Percentiles rank a stretch among this genome's conserved stretches.
Evolutionary conservation across 441 rosid species (phyloP).

Genomic region (Flueggea neowawraea): DNA sequence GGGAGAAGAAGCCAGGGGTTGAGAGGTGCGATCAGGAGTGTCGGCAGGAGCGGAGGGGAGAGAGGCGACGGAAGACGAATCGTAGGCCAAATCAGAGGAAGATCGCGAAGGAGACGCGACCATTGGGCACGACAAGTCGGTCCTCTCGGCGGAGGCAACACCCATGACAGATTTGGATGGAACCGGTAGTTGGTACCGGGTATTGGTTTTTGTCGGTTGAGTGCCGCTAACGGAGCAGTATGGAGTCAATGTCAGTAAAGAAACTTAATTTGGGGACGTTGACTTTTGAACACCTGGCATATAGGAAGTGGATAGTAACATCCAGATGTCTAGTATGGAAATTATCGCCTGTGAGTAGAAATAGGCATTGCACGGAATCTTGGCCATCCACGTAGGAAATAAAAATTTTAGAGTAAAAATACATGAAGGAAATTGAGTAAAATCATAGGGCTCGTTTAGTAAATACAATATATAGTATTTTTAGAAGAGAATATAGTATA

Average conservation of each 20-base stretch:
- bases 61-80: slow-evolving; percentile 27
- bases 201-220: neutral
- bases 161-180: slow-evolving; percentile 31
- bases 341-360: neutral
- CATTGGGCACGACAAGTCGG: slow-evolving; percentile 26
- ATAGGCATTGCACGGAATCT: neutral
- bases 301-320: neutral
- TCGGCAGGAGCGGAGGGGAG: slow-evolving; percentile 24
- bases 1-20: slow-evolving; percentile 41
- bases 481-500: no score
- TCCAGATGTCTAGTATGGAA: neutral
- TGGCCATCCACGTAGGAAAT: neutral
- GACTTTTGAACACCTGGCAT: slow-evolving; percentile 19
- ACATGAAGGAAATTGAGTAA: no score
- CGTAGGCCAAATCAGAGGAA: slow-evolving; percentile 31
- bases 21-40: slow-evolving; percentile 52
- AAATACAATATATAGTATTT: no score
- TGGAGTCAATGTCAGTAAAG: slow-evolving; percentile 21
- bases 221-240: neutral
- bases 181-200: slow-evolving; percentile 4
- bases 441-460: no score
- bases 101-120: slow-evolving; percentile 36
- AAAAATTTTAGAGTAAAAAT: no score
- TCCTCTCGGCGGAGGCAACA: slow-evolving; percentile 38
- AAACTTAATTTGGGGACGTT: slow-evolving; percentile 5